These are phyloP conservation scores for Dendryphion nanum DNA, from an alignment of 2,329 filamentous ascomycete species.

Conservation along the genomic window DNA sequence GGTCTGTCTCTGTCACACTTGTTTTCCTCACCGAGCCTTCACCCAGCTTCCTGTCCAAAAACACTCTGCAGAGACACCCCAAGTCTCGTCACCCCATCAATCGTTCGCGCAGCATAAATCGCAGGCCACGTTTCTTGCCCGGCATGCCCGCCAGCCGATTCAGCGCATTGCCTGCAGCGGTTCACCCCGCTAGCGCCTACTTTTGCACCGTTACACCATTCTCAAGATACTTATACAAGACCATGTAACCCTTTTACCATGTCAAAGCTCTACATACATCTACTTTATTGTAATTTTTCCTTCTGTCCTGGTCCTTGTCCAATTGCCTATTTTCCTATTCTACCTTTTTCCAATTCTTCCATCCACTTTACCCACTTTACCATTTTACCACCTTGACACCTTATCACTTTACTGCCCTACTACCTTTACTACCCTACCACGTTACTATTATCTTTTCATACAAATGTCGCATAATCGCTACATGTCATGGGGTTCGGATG, in stretches of 20 bases:
- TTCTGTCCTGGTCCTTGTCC: constrained; percentile 7
- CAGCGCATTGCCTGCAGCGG: constrained; percentile 19
- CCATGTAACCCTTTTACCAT: constrained; percentile 19
- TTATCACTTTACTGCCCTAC: constrained; percentile 8
- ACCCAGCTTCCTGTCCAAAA: constrained; percentile 13
- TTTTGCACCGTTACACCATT: constrained; percentile 7
- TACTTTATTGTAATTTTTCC: constrained; percentile 30
- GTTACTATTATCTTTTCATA: constrained; percentile 9
- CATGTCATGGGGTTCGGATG: constrained; percentile 30
- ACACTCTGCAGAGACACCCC: constrained; percentile 26
- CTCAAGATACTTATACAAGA: constrained; percentile 34
- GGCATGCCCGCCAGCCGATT: constrained; percentile 25
- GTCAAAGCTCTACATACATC: constrained; percentile 25
- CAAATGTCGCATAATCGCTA: constrained; percentile 35
- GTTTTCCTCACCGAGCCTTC: constrained; percentile 4
- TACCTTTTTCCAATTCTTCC: too few relatives aligned
- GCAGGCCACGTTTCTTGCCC: too few relatives aligned
- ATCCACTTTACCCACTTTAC: too few relatives aligned
- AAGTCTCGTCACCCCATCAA: constrained; percentile 28
- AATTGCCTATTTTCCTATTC: too few relatives aligned
- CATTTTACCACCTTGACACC: not conserved
- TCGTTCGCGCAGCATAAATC: too few relatives aligned
- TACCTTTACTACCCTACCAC: constrained; percentile 9
- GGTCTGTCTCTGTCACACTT: constrained; percentile 12
- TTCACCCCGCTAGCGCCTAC: constrained; percentile 8